Evolutionary conservation across 1,284 basidiomycete species (phyloP).

Genomic region (Sphagnurus paluster): DNA sequence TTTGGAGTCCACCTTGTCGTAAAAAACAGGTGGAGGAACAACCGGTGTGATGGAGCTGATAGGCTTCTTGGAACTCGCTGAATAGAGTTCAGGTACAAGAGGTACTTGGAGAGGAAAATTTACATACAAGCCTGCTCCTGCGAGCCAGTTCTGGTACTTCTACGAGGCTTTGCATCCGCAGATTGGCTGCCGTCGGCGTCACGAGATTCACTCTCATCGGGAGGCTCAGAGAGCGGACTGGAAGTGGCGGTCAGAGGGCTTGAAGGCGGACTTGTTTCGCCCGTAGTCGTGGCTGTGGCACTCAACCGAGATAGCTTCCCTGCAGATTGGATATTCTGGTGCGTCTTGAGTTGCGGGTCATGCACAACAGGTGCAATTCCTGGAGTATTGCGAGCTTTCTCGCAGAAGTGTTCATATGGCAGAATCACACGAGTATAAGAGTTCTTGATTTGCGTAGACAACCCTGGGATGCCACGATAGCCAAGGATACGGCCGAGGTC

Average conservation of each 20-base stretch:
- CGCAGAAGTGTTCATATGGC: constrained; percentile 91
- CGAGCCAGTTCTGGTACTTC: constrained; percentile 44
- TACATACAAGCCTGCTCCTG: constrained; percentile 41
- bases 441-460: constrained; percentile 86
- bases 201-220: constrained; percentile 67
- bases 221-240: constrained; percentile 77
- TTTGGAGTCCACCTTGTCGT: constrained; percentile 46
- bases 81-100: constrained; percentile 5
- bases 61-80: constrained; percentile 37
- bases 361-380: constrained; percentile 40
- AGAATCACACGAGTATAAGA: constrained; percentile 90
- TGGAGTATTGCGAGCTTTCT: constrained; percentile 70
- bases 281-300: constrained; percentile 32
- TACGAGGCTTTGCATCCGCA: constrained; percentile 36
- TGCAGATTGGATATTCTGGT: constrained; percentile 38
- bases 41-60: constrained; percentile 31
- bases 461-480: constrained; percentile 77
- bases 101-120: constrained; percentile 8
- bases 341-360: constrained; percentile 39
- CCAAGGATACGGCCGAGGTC: constrained; percentile 82
- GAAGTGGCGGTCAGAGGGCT: constrained; percentile 73
- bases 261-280: constrained; percentile 55
- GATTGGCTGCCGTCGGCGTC: constrained; percentile 39
- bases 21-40: constrained; percentile 45
- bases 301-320: constrained; percentile 41